These are phyloP conservation scores for Pyrenophora graminea DNA, from an alignment of 2,329 filamentous ascomycete species.

Conservation along the genomic window DNA sequence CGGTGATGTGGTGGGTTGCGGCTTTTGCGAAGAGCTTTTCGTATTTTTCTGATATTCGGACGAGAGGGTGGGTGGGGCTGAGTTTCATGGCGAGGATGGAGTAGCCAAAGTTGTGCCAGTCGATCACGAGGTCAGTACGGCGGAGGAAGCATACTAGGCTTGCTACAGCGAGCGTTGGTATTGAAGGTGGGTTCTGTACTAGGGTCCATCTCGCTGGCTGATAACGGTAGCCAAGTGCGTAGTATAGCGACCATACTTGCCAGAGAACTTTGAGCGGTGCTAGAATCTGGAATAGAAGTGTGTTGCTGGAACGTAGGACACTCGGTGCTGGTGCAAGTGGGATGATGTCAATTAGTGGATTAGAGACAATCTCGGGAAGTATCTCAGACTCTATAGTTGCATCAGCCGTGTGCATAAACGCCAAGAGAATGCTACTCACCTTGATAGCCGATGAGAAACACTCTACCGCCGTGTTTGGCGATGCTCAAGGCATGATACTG, in stretches of 20 bases:
- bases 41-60: constrained; percentile 75
- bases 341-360: constrained; percentile 71
- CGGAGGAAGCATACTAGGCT: constrained; percentile 73
- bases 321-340: constrained; percentile 70
- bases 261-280: constrained; percentile 85
- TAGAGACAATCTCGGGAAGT: constrained; percentile 74
- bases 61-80: constrained; percentile 70
- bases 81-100: constrained; percentile 79
- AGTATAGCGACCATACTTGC: constrained; percentile 74
- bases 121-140: constrained; percentile 81
- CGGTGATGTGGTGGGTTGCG: constrained; percentile 78
- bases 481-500: constrained; percentile 96
- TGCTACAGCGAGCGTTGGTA: constrained; percentile 82
- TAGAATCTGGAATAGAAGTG: constrained; percentile 74
- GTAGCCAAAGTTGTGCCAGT: constrained; percentile 99
- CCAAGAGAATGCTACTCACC: constrained; percentile 53
- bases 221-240: constrained; percentile 73
- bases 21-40: constrained; percentile 72
- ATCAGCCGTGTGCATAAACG: neutral
- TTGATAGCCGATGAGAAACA: constrained; percentile 86
- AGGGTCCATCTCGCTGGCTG: constrained; percentile 82
- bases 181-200: constrained; percentile 91
- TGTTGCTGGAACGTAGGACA: constrained; percentile 68
- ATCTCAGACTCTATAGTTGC: constrained; percentile 69
- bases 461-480: constrained; percentile 76